Base-by-base conservation (phyloP, 345 rosid genomes). In the Populus ilicifolia region DNA sequence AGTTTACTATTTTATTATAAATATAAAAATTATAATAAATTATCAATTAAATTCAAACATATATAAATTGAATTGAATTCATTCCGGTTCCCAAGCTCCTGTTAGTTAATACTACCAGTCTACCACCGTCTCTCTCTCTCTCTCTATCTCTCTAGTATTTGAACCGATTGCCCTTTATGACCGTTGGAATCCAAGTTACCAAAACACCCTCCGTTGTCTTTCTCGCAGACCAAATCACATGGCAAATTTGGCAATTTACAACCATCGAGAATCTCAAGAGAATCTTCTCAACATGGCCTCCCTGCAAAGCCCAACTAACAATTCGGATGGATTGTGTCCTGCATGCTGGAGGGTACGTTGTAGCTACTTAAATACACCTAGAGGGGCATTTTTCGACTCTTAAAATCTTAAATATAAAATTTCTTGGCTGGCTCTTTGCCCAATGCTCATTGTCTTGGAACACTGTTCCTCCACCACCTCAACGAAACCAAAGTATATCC, bases 331-430 rank as follows among this genome's bases (percentile, higher is more conserved):
- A n/a, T 50, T 46, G 8, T 38, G 72, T 36, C 48, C 48, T 67
- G 64, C 78, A 33, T 48, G 39, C 14, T 36, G 46, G 35, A 11
- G 46, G 46, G 36, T 33, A 4, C 4, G 35, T 33, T 33, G 35
- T 33, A 21, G 29, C 65, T n/a, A n/a, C 64, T 59, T 20, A 59
- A 41, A 41, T 41, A 41, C 11, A 41, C 12, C 16, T 27, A 12
- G 30, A 16, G 70, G 84, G 88, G 69, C 11, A 81, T 64, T 81
- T 33, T 46, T 80, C 36, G 82, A 84, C 82, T 74, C 50, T 48
- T 43, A 13, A 29, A 54, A 36, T 48, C 41, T 67, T 38, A 59
- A 85, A 75, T 79, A 67, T 65, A 71, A 64, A 63, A 74, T 27
- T 56, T 8, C 46, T 7, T 20, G 29, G 29, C 64, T 29, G 83